Evolutionary conservation across 2,329 filamentous ascomycete species (phyloP), one percentile per base, ranked within the genome.

Genomic region (Trichoderma semiorbis): DNA sequence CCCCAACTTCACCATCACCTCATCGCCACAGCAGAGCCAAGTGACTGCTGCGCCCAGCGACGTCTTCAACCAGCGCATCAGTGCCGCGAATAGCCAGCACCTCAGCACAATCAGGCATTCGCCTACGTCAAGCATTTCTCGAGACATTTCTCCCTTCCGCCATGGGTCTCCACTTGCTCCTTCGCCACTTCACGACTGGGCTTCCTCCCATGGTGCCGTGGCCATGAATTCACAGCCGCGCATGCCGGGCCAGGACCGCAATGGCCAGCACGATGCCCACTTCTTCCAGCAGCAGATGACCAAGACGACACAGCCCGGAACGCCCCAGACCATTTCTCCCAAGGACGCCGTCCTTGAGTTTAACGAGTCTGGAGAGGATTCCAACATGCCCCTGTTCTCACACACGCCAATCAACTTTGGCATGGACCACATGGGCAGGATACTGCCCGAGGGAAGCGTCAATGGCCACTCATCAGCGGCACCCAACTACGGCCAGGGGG

Each of bases 331-430:
- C 0, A 97, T 99, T 61, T 98, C 95, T 1, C 96, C 95, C 28
- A 97, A 97, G 82, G 95, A 98, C 77, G 93, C 95, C 1, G 83
- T 97, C 72, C 83, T 98, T 64, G 95, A 98, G 73, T 97, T 95
- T 79, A 89, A 91, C 73, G 93, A 96, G 50, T 81, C 85, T 0
- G 92, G 95, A 3, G 90, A 91, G 21, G 91, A 92, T 62, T 34
- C 55, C 36, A 83, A 88, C 5, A 89, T 89, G 76, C 90, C 93
- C 14, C 83, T 97, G 24, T 97, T 97, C 78, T 88, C 92, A 4
- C 85, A 88, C 2, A 85, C 88, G 69, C 85, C 88, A 55, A 79
- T 84, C 60, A 83, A 77, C 6, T 88, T 85, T 53, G 79, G 82
- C 26, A 77, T 83, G 57, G 81, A 83, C 1, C 78, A 82, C 8